Evolutionary conservation across 805 yeast genomes (phyloP).

Genomic region (Yarrowia sp.): DNA sequence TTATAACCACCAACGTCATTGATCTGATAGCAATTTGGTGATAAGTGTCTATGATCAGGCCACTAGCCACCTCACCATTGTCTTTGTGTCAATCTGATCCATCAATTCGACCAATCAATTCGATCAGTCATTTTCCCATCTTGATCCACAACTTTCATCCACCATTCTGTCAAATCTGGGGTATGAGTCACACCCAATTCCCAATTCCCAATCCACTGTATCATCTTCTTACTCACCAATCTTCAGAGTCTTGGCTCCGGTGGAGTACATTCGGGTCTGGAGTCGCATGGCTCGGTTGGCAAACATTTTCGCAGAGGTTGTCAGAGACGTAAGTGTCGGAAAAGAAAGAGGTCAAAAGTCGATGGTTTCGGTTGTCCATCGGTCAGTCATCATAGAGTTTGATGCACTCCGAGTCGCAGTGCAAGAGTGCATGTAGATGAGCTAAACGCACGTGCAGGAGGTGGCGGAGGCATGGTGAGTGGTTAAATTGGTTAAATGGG

Average conservation of each 20-base stretch:
- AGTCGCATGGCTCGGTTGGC: constrained; percentile 39
- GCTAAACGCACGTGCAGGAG: background rate
- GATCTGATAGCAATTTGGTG: no score
- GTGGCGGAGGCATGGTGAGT: no score
- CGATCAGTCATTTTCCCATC: no score
- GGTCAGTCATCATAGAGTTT: constrained; percentile 37
- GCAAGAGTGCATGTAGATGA: background rate
- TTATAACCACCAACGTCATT: no score
- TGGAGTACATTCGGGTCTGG: constrained; percentile 41
- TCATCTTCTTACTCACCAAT: constrained; percentile 41
- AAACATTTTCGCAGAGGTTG: constrained; percentile 13
- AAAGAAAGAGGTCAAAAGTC: background rate
- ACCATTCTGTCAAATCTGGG: no score
- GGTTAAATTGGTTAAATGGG: no score
- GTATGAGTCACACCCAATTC: background rate
- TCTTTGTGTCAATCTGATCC: no score
- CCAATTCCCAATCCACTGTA: background rate
- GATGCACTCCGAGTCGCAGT: background rate
- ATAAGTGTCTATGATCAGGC: no score
- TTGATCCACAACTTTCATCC: no score
- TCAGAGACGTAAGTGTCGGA: background rate
- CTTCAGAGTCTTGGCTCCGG: constrained; percentile 42
- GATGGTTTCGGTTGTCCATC: background rate
- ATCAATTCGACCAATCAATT: no score
- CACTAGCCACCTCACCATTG: no score